phyloP scores from a whole-genome alignment of 441 rosid genomes.

The Syzygium malaccense region DNA sequence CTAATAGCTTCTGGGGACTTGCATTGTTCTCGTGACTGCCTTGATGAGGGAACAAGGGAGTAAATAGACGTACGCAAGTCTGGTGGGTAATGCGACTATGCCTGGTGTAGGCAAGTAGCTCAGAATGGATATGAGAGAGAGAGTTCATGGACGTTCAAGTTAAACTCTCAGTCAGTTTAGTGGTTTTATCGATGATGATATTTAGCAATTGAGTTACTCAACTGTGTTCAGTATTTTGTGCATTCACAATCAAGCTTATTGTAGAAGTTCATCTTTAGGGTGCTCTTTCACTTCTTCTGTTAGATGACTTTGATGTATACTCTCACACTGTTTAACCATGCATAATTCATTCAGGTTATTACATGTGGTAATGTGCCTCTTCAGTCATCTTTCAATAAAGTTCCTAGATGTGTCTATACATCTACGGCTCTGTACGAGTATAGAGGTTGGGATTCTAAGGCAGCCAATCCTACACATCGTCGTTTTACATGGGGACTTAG shows the following conservation, averaged over 20 bases:
- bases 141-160: background rate
- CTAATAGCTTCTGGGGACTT: background rate
- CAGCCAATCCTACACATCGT: constrained; percentile 90
- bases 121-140: background rate
- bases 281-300: background rate
- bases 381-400: constrained; percentile 89
- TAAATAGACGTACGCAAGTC: background rate
- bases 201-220: background rate
- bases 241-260: background rate
- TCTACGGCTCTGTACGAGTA: constrained; percentile 89
- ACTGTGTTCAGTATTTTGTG: background rate
- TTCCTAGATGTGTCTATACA: constrained; percentile 96
- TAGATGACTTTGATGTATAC: background rate
- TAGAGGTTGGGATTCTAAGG: constrained; percentile 95
- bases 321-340: background rate
- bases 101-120: background rate
- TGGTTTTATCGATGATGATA: background rate
- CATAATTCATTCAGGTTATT: constrained; percentile 51
- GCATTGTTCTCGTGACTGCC: background rate
- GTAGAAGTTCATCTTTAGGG: background rate
- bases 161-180: background rate
- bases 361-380: constrained; percentile 98
- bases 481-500: constrained; percentile 97
- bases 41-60: background rate
- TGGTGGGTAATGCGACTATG: background rate